phyloP scores from a whole-genome alignment of 2,329 filamentous ascomycete species.

The Fusarium anguioides region DNA sequence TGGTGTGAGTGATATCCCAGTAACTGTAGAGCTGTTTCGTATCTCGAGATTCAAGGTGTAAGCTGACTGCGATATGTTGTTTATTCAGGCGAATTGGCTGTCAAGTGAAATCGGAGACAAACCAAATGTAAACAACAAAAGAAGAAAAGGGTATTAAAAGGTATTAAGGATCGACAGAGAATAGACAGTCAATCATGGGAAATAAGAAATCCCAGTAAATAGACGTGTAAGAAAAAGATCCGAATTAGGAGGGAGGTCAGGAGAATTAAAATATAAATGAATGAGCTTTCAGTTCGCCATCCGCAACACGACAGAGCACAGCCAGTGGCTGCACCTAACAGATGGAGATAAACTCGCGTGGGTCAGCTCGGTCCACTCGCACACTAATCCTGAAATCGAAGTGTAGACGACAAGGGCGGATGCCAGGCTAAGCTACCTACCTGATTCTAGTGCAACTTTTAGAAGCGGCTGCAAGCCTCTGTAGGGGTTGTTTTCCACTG shows the following conservation, averaged over 20 bases:
- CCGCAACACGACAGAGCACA: neutral
- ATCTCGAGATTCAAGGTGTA: slow-evolving; percentile 2
- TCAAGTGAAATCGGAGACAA: slow-evolving; percentile 1
- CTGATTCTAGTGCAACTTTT: slow-evolving; percentile 30
- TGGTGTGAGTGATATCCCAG: slow-evolving; percentile 11
- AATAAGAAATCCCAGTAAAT: slow-evolving; percentile 2
- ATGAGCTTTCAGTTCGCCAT: slow-evolving; percentile 26
- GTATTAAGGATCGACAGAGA: slow-evolving; percentile 41
- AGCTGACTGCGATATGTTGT: neutral
- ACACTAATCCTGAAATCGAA: slow-evolving; percentile 33
- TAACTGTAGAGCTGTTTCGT: neutral
- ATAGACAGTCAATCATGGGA: slow-evolving; percentile 16
- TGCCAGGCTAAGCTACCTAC: too few species aligned
- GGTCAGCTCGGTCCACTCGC: slow-evolving; percentile 7
- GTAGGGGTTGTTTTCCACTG: slow-evolving; percentile 17
- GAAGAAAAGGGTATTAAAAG: slow-evolving; percentile 28
- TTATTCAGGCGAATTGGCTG: slow-evolving; percentile 6
- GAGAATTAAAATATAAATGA: slow-evolving; percentile 32
- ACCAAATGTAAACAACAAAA: slow-evolving; percentile 5
- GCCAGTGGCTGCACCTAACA: neutral
- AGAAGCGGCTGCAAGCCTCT: slow-evolving; percentile 27
- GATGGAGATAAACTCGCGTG: slow-evolving; percentile 41
- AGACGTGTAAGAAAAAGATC: slow-evolving; percentile 17
- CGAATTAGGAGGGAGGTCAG: slow-evolving; percentile 27
- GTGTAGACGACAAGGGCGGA: slow-evolving; percentile 28